Base-by-base conservation (phyloP, 331 rosid species). In the Acacia concinna region DNA sequence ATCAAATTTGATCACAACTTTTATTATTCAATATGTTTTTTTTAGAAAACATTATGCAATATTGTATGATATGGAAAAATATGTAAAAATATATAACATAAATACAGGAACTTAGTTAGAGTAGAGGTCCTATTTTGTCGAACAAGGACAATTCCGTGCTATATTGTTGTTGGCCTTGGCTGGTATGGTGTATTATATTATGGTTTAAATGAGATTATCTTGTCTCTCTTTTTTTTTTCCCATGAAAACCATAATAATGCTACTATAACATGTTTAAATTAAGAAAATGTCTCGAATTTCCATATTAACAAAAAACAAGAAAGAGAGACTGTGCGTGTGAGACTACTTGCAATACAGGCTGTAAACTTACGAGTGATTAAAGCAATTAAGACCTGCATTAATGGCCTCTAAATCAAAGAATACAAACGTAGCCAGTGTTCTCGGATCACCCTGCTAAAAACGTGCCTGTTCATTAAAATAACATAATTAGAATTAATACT, bases 401-500 rank as follows among this genome's bases (percentile, higher is more conserved):
- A 69, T 41, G 74, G 37, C 37, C 37, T 8, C 20, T 15, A 27
- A 68, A 69, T 43, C 57, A 20, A 13, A 43, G 23, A 43, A 69
- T 25, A 69, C 49, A 40, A 25, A 69, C 27, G 37, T 23, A 15
- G 74, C 25, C 74, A 25, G 20, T 43, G 56, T 43, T 43, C 46
- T 43, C 56, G 57, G 57, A 69, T 69, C 74, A 27, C 35, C 54
- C 0, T 12, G 6, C 35, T 23, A 5, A 40, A 40, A 21, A 11
- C 2, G 35, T 23, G 12, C 74, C 13, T 6, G 25, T 43, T 6
- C 74, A 13, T 71, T 54, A 70, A 73, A 66, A 63, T 46, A 79
- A 51, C 78, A 64, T 68, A 21, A 40, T 28, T 76, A 56, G 62
- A 77, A 77, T 74, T 63, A 74, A 69, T 51, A 52, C 67, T 71